Base-by-base conservation (phyloP, 2,329 filamentous ascomycete species). In the Botrytis pseudocinerea region DNA sequence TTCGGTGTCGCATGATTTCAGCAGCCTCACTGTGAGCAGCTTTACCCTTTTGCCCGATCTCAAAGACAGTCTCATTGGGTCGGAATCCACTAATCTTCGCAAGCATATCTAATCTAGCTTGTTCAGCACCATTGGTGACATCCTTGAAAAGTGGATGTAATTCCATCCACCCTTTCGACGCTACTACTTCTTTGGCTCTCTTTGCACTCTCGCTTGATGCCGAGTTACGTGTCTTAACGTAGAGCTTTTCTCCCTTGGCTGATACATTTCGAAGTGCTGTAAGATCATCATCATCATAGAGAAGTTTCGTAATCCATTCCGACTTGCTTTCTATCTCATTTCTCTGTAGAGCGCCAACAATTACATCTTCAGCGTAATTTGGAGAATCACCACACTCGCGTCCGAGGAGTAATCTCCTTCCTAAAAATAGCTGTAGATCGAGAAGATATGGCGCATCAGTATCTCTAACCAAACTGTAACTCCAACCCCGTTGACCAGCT, bases 21-120 rank as follows among this genome's bases (percentile, higher is more conserved):
- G 91, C 92, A 10, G 92, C 91, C 80, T 92, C 90, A 66, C 83
- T 86, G 54, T 85, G 85, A 2, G 85, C 86, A 3, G 83, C 86
- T 76, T 92, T 91, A 57, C 90, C 92, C 74, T 91, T 88, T 77
- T 91, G 90, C 10, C 93, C 92, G 75, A 98, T 91, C 82, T 99
- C 96, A 78, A 99, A 99, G n/a, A 99, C 93, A 0, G 95, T 98
- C 82, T 99, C 96, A 61, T 91, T 87, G 0, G 97, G 96, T 78
- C 93, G 90, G 84, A 96, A 99, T 2, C 92, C 92, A 78, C 93
- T 95, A 73, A 99, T 93, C 73, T 91, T 89, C 46, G 94, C 93
- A 44, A 99, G 85, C 93, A 99, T 97, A 69, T 92, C 90, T 66
- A 94, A 90, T 46, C 95, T 89, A 66, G 93, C 91, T 74, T 90